These are phyloP conservation scores for Seiridium unicorne DNA, from an alignment of 2,329 filamentous ascomycete genomes.

Conservation along the genomic window DNA sequence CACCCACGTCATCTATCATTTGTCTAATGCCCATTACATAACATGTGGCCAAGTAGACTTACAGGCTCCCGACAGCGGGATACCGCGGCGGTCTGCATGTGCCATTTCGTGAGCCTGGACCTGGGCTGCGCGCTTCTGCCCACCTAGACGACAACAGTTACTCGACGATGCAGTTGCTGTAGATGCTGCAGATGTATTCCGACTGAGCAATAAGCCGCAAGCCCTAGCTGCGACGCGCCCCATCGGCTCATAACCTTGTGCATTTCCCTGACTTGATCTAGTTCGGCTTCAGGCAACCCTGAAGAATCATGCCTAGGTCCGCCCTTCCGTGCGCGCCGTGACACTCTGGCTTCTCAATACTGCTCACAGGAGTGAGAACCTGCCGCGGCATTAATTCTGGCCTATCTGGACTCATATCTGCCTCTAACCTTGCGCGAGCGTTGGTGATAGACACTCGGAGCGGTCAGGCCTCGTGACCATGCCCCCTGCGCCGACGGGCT, in stretches of 20 bases:
- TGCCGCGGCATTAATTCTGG: background rate
- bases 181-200: background rate
- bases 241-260: no score
- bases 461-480: conserved; percentile 13
- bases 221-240: background rate
- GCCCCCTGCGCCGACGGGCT: conserved; percentile 18
- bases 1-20: background rate
- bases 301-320: background rate
- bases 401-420: background rate
- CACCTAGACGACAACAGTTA: background rate
- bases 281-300: background rate
- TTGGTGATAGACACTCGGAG: background rate
- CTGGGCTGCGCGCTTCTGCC: background rate
- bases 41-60: background rate
- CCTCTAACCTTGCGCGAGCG: no score
- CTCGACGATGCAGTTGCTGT: background rate
- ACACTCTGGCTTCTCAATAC: no score
- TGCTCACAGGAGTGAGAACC: background rate
- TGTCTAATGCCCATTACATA: background rate
- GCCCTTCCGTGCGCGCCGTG: no score
- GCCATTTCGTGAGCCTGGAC: background rate
- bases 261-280: no score
- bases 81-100: background rate
- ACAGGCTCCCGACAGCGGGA: background rate
- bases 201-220: background rate